Evolutionary conservation across 805 yeast genomes (phyloP), one percentile per base, ranked within the genome.

Genomic region (Spathaspora arborariae): DNA sequence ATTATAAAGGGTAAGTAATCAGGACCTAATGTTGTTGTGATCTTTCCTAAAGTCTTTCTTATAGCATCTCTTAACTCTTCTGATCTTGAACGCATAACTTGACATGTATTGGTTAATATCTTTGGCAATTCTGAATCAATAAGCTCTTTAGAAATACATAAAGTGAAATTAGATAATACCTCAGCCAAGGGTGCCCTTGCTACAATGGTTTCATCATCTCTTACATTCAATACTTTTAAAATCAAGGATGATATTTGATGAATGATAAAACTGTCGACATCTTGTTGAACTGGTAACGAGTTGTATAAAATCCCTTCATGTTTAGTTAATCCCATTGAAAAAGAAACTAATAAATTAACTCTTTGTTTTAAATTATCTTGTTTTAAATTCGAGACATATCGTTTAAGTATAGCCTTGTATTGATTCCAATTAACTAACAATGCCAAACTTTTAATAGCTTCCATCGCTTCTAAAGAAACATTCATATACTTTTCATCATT

Each of bases 41-140:
- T 81, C 51, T 77, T 78, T 20, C 88, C 82, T 44, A 94, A 68
- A 16, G 85, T 80, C 50, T 82, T 84, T 58, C 99, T 78, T 8
- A 88, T 84, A 1, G 88, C 80, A 58, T 94, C 97, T 68, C 99
- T 82, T 36, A 91, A 71, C 50, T 86, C 96, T 62, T 89, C 96
- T 3, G 91, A 80, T 59, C 88, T 81, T 21, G 94, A 81, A 54
- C 97, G 76, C 62, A 94, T 72, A 24, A 88, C 85, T 61, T 92
- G 97, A 62, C 97, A 90, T n/a, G 90, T 75, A 52, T 82, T 81
- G 0, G 97, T 87, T 52, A 94, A 72, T 10, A 86, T 77, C 20
- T 95, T 94, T 0, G 98, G 96, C 20, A 94, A 73, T 42, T 82
- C 80, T 4, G 72, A 57, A 16, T 75, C 77, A 21, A 87, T 68